phyloP scores from a whole-genome alignment of 2,329 filamentous ascomycete genomes.

The Nemania bipapillata region DNA sequence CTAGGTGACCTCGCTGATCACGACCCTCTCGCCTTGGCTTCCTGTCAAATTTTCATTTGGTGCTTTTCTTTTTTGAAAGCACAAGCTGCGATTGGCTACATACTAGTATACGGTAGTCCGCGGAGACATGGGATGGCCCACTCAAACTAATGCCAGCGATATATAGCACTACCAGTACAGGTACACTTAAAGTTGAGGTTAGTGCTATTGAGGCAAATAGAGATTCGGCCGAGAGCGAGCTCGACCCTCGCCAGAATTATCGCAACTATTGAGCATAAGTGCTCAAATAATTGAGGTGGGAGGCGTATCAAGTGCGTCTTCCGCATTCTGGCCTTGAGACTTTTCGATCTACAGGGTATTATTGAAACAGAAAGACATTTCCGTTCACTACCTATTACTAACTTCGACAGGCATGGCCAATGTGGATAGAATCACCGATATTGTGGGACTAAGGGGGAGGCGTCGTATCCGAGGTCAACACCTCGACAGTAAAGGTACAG shows the following conservation, averaged over 20 bases:
- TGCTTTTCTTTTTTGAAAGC: conserved; percentile 19
- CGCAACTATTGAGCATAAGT: background rate
- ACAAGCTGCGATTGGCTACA: conserved; percentile 19
- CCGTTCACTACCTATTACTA: no score
- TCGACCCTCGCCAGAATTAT: conserved; percentile 2
- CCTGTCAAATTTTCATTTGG: background rate
- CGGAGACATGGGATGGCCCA: background rate
- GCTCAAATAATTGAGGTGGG: background rate
- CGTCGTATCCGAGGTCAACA: conserved; percentile 5
- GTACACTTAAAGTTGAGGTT: no score
- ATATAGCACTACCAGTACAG: no score
- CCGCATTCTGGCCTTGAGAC: background rate
- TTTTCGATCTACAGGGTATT: background rate
- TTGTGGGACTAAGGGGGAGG: conserved; percentile 4
- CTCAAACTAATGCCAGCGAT: no score
- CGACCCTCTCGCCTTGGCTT: conserved; percentile 7
- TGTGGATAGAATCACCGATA: background rate
- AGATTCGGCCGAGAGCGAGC: background rate
- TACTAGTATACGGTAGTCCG: background rate
- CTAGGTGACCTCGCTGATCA: conserved; percentile 9
- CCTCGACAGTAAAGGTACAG: background rate
- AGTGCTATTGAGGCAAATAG: background rate
- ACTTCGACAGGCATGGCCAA: background rate
- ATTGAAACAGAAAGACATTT: background rate
- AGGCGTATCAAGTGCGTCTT: background rate